Conservation (phyloP, 1,284 basidiomycete species). For the Golubevia sp. region DNA sequence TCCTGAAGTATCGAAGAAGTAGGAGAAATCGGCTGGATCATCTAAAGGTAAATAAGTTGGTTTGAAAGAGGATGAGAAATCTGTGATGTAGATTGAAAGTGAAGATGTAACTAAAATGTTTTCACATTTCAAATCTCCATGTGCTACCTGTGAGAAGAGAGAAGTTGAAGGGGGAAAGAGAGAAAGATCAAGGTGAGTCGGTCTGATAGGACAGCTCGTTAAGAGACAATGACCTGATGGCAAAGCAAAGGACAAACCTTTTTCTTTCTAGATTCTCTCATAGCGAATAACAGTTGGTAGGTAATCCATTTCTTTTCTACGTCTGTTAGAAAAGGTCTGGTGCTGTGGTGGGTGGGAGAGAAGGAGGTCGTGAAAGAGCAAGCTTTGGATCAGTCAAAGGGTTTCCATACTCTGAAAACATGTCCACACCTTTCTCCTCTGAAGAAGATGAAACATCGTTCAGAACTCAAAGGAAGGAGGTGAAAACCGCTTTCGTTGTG, state of each 20-base stretch:
- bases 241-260: slow-evolving; percentile 60
- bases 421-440: no score
- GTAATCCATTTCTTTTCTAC: slow-evolving; percentile 99
- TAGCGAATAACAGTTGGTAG: slow-evolving; percentile 85
- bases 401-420: no score
- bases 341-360: no score
- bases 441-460: no score
- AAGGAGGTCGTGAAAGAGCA: not conserved
- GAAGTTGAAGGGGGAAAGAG: not conserved
- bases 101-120: slow-evolving; percentile 96
- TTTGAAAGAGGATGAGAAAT: slow-evolving; percentile 92
- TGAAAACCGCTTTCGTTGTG: no score
- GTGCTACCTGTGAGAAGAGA: slow-evolving; percentile 72
- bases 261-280: slow-evolving; percentile 79
- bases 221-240: not conserved
- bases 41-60: slow-evolving; percentile 93
- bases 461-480: no score
- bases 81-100: slow-evolving; percentile 92
- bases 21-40: slow-evolving; percentile 95
- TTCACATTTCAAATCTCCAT: slow-evolving; percentile 97
- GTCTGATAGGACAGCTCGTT: not conserved
- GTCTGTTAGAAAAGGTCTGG: slow-evolving; percentile 85
- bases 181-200: not conserved
- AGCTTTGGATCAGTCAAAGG: not conserved
- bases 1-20: slow-evolving; percentile 95